Evolutionary conservation across 305 asterid species (phyloP), one percentile per base, ranked within the genome.

Genomic region (Fraxinus greggii): DNA sequence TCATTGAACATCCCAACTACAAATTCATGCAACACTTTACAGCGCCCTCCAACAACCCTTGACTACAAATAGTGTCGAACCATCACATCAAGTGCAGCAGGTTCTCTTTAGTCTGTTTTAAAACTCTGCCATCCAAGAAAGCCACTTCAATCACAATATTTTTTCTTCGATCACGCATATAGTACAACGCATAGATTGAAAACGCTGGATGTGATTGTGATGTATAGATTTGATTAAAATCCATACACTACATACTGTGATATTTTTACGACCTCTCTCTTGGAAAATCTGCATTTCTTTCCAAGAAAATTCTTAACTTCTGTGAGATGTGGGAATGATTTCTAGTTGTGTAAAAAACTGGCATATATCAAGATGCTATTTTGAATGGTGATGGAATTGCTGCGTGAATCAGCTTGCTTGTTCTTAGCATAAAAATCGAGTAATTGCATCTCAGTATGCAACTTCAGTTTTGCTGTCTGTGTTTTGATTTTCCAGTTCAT

Each of bases 21-120:
- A 89, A 72, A 87, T 51, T 76, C 90, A 86, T 17, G 79, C 86
- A 70, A 76, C 84, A 35, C 85, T 84, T 77, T 88, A 79, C 88
- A 81, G 80, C 83, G 82, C 83, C 87, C 88, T 85, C 76, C 92
- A 38, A 75, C 84, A 80, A 87, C 83, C 85, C 28, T 7, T 1
- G 67, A 56, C 67, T 56, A 56, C 67, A 56, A 56, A 6, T 56
- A 56, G 28, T 1, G 1, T 5, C 12, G 4, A 19, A 19, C 21
- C 28, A 19, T 19, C 28, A 56, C 1, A 23, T 1, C 12, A n/a
- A 5, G 9, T n/a, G 28, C 67, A n/a, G 26, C 28, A 19, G 67
- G 67, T n/a, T 56, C 67, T 19, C 28, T 56, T 56, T 7, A n/a
- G 67, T 56, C 12, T 56, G 26, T 56, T 54, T n/a, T 54, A n/a